Base-by-base conservation (phyloP, 2,329 filamentous ascomycete species). In the Penicillium sp. region DNA sequence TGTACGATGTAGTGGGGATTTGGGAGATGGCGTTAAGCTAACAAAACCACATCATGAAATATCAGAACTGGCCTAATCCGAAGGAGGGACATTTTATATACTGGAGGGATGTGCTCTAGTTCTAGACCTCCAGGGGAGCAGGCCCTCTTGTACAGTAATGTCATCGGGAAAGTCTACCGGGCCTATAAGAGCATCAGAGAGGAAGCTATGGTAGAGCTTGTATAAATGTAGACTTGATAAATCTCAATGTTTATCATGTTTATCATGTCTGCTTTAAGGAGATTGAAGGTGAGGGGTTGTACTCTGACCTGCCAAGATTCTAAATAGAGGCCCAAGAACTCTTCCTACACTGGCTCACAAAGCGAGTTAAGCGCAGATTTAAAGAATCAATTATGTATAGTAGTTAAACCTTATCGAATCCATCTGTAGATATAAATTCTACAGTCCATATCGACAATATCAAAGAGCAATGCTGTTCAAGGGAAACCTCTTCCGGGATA, bases 201-300 rank as follows among this genome's bases (percentile, higher is more conserved):
- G 19, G 32, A 22, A 45, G 33, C n/a, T 28, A 37, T 19, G 17
- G n/a, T 17, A 13, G 8, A n/a, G 39, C 26, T 31, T 42, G 29
- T 15, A 21, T 31, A 9, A 4, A 42, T 22, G 13, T 13, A 6
- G 9, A 8, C 9, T 13, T 39, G 22, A 29, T 22, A 12, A 15
- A 45, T 15, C 6, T 1, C 3, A 13, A 22, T n/a, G 7, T 21
- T 21, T 21, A 39, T 39, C 8, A 22, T n/a, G 12, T 21, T 21
- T 21, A 39, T 39, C 13, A 21, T 22, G 6, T 29, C 34, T 31
- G 13, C 26, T 40, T 34, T 39, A 12, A 19, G 17, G 10, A n/a
- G 13, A 31, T 40, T 13, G 26, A 45, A 35, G 34, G 15, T 45
- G 43, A 46, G 44, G 44, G 44, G 44, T 26, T 39, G 17, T 45